Base-by-base conservation (phyloP, 257 asterid species). In the Misopates orontium region DNA sequence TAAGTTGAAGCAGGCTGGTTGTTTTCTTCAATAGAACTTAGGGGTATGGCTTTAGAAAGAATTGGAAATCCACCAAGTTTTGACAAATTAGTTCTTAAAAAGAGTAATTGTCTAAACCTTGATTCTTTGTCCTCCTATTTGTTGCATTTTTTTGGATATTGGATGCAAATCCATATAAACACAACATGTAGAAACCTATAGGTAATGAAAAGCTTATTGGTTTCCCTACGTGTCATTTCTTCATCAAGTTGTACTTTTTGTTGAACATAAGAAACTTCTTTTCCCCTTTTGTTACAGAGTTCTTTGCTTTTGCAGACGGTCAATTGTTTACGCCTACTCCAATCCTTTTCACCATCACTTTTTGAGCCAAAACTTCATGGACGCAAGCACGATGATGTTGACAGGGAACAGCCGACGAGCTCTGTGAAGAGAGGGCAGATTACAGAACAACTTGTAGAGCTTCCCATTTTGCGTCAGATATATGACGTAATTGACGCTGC, bases 401-500 rank as follows among this genome's bases (percentile, higher is more conserved):
- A 78, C 32, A 41, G 47, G 21, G 91, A 85, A 63, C 87, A 81
- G 68, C 56, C 81, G 22, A 42, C 59, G 39, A 75, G 74, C 71
- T 74, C 64, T 64, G 75, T 73, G 77, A 87, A 83, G 82, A 77
- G 87, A 80, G 94, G 90, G 64, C 91, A 76, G 73, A 71, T 78
- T 59, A 85, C 94, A 0, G 97, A 93, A 61, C 89, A 83, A 78
- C 77, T 93, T 72, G 81, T 87, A 60, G 98, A 93, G 76, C 94
- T 93, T 78, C 94, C 96, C 40, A 73, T 93, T 60, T 79, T 85
- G 81, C 91, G 91, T 62, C 98, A 93, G 70, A 75, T 83, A 62
- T 87, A 89, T 73, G 97, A 89, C 78, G 83, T 90, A 86, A 79
- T 87, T 77, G 97, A 93, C 80, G 86, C 83, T 47, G 85, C 86